These are phyloP conservation scores for Diutina ranongensis DNA, from an alignment of 1,139 yeast genomes.

Conservation along the genomic window DNA sequence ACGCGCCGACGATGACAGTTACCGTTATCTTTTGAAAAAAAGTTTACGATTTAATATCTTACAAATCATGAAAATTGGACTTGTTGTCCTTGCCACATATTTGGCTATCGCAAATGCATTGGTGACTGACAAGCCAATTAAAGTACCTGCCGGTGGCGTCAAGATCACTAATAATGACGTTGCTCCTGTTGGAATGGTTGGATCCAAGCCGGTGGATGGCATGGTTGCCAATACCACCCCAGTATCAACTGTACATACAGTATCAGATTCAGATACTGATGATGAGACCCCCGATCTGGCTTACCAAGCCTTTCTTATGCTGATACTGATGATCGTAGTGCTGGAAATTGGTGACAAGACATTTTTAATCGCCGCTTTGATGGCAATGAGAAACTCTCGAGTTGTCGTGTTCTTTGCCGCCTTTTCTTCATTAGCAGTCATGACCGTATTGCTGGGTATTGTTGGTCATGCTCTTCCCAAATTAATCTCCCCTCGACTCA, in stretches of 20 bases:
- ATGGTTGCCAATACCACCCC: too few species aligned
- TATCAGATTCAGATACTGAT: background rate
- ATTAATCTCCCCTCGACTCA: slow-evolving; percentile 64
- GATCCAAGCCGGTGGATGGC: background rate
- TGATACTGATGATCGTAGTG: slow-evolving; percentile 77
- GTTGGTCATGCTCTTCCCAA: slow-evolving; percentile 90
- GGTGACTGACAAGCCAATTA: background rate
- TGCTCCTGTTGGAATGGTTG: background rate
- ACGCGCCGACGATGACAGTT: background rate
- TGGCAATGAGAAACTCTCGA: slow-evolving; percentile 94
- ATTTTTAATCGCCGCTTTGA: slow-evolving; percentile 87
- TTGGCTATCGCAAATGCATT: background rate
- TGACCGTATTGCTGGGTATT: slow-evolving; percentile 85
- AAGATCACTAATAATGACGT: background rate
- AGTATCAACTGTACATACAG: too few species aligned
- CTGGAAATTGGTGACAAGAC: slow-evolving; percentile 98
- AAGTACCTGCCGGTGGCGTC: background rate
- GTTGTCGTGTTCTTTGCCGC: slow-evolving; percentile 79
- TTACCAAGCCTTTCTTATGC: slow-evolving; percentile 36
- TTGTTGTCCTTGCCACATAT: background rate
- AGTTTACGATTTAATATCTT: background rate
- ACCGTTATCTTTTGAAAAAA: background rate
- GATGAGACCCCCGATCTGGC: background rate
- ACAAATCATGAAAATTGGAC: background rate
- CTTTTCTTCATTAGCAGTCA: slow-evolving; percentile 71